Base-by-base conservation (phyloP, 192 early-diverging fungal genomes). In the Backusella westeae region DNA sequence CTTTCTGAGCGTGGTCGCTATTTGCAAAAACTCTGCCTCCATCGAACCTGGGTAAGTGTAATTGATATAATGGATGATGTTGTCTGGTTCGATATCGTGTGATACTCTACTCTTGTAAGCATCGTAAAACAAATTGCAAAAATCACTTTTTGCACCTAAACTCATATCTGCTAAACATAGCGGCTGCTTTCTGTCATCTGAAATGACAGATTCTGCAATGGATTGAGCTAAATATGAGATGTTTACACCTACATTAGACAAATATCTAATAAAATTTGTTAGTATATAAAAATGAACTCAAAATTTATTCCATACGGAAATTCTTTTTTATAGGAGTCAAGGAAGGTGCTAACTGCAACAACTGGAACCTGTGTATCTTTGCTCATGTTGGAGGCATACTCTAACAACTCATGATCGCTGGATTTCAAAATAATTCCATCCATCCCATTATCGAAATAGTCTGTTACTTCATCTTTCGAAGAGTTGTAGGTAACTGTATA, bases 191-290 rank as follows among this genome's bases (percentile, higher is more conserved):
- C 10, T 35, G 2, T 21, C 59, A 71, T 77, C 53, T 63, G 15
- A 21, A 46, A 77, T 23, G 21, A 72, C 26, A 15, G 69, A 21
- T 19, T 36, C 19, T 19, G 69, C 76, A 32, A 77, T 29, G 4
- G 74, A 75, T 12, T 67, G 12, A 26, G 63, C 56, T n/a, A 75
- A 65, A 39, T 67, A 23, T n/a, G 56, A 59, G 21, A 75, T 23
- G 39, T 75, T 67, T 26, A 75, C 34, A 23, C 59, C 74, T 34
- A 75, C 74, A 75, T 75, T 75, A 26, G 74, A 71, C 15, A 71
- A 19, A 44, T 17, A 42, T 42, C 69, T 71, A 71, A 59, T 59
- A 59, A 23, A 59, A 59, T 59, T 59, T 59, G 56, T 59, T 12
- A 59, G 56, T 59, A 29, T 59, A 59, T 12, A 59, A 26, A n/a